A percentile compares a stretch with the other conserved stretches of the same genome.
phyloP scores from a whole-genome alignment of 169 alveolate genomes.

The Eimeria falciformis region DNA sequence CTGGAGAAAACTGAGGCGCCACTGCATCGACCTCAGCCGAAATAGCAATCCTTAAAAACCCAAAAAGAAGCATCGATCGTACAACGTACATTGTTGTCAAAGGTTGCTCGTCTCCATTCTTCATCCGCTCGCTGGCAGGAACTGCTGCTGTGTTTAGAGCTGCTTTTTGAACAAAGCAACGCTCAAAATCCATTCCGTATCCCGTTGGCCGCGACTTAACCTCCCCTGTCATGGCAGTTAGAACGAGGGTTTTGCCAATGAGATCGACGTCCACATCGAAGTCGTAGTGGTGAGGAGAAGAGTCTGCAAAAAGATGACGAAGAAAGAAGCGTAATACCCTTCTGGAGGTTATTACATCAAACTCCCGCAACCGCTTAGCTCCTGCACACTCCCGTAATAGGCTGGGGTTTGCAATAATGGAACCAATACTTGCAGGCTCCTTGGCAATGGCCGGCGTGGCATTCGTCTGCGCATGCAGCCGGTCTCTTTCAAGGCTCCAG shows the following conservation, averaged over 20 bases:
- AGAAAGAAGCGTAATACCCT: neutral
- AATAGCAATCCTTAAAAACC: neutral
- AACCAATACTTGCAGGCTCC: neutral
- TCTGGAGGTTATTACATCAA: neutral
- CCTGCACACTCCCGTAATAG: neutral
- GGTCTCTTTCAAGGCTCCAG: neutral
- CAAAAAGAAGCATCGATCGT: neutral
- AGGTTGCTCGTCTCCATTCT: too few relatives aligned
- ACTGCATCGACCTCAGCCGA: conserved; percentile 14
- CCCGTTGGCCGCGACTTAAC: neutral
- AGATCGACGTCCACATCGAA: neutral
- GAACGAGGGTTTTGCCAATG: neutral
- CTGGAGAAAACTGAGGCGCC: neutral
- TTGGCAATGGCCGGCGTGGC: neutral
- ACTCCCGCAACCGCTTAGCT: neutral
- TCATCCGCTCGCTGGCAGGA: neutral
- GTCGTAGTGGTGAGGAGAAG: neutral
- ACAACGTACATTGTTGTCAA: neutral
- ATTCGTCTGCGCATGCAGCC: neutral
- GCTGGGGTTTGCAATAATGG: too few relatives aligned
- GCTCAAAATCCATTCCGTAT: neutral
- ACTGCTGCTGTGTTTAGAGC: too few relatives aligned
- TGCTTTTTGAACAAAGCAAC: neutral
- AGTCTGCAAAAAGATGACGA: neutral
- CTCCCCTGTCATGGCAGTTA: neutral